These are phyloP conservation scores for Cicer arietinum DNA, from an alignment of 306 rosid species.

Conservation along the genomic window DNA sequence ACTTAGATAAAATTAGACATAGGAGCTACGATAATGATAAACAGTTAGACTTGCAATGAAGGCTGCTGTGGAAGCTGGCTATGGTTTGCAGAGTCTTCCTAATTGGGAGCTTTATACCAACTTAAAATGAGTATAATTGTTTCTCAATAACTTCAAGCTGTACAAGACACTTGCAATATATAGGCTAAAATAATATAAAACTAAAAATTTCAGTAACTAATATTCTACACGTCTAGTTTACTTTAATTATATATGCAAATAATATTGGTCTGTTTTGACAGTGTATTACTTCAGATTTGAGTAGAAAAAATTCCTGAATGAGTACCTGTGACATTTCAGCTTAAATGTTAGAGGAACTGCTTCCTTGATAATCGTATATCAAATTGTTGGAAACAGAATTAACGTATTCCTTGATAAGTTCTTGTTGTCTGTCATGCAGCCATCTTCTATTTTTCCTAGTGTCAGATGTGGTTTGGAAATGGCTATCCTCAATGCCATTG, in stretches of 20 bases:
- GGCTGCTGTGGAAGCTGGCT: too few relatives aligned
- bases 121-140: too few relatives aligned
- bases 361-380: conserved; percentile 24
- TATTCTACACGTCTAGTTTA: too few relatives aligned
- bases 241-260: background rate
- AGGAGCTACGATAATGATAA: too few relatives aligned
- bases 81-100: too few relatives aligned
- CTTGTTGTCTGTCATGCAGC: conserved; percentile 61
- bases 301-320: background rate
- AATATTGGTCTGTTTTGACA: background rate
- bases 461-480: conserved; percentile 99
- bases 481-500: conserved; percentile 93
- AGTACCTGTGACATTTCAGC: conserved; percentile 15
- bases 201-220: background rate
- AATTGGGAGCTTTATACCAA: too few relatives aligned
- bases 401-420: conserved; percentile 1
- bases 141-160: too few relatives aligned
- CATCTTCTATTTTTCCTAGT: conserved; percentile 84
- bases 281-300: conserved; percentile 11
- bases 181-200: background rate
- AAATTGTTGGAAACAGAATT: conserved; percentile 9
- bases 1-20: too few relatives aligned
- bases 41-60: too few relatives aligned
- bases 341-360: conserved; percentile 11
- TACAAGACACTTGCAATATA: too few relatives aligned